A percentile compares a stretch with the other conserved stretches of the same genome.
Conservation (phyloP, 2,329 filamentous ascomycete genomes). For the Hirsutella rhossiliensis region DNA sequence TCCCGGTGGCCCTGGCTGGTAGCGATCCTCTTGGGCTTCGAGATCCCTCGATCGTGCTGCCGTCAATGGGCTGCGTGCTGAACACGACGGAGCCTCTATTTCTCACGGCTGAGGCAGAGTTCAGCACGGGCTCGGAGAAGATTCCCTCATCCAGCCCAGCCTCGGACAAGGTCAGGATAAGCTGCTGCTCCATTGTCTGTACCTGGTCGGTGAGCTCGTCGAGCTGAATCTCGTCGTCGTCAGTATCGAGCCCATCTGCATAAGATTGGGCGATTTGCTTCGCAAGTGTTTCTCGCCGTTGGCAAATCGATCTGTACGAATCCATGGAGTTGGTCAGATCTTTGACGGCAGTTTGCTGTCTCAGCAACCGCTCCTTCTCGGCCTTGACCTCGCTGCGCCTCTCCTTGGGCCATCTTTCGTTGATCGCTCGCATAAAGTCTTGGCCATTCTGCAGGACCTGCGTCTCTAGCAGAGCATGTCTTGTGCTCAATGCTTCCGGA, state of each 20-base stretch:
- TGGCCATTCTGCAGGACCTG: conserved; percentile 34
- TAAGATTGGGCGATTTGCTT: conserved; percentile 37
- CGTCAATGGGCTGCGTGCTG: conserved; percentile 28
- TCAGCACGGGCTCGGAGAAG: neutral
- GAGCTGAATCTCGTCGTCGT: conserved; percentile 36
- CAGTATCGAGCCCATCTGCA: conserved; percentile 35
- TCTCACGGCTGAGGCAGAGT: conserved; percentile 1
- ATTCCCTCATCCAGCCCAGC: conserved; percentile 30
- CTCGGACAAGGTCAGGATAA: conserved; percentile 28
- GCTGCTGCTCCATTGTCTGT: conserved; percentile 26
- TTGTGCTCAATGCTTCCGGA: conserved; percentile 19
- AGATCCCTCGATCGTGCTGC: conserved; percentile 19
- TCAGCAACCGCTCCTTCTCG: conserved; percentile 34
- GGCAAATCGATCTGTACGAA: conserved; percentile 27
- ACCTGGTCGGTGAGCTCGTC: conserved; percentile 35
- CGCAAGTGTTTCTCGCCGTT: conserved; percentile 32
- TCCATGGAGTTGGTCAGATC: conserved; percentile 27
- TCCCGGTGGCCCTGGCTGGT: conserved; percentile 18
- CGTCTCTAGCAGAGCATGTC: conserved; percentile 25
- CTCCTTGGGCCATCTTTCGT: conserved; percentile 31
- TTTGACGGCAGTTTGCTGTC: conserved; percentile 32
- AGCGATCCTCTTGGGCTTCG: conserved; percentile 20
- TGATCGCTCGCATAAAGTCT: conserved; percentile 34
- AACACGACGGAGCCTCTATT: conserved; percentile 22
- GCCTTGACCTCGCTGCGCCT: conserved; percentile 33